Evolutionary conservation across 2,329 filamentous ascomycete genomes (phyloP).

Genomic region (Exophiala phaeomuriformis): DNA sequence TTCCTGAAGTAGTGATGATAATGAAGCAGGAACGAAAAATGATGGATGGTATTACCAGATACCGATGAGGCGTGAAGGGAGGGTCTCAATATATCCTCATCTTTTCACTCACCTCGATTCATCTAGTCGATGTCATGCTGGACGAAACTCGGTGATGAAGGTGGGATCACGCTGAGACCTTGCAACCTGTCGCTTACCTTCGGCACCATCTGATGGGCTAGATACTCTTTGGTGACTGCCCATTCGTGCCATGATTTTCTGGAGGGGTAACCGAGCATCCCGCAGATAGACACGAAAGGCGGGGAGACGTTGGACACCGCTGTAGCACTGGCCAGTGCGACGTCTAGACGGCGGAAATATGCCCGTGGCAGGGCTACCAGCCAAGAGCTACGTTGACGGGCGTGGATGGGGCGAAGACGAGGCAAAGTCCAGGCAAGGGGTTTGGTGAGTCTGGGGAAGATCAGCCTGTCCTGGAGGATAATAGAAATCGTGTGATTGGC

Average conservation of each 20-base stretch:
- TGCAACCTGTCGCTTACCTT: constrained; percentile 6
- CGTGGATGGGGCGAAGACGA: no score
- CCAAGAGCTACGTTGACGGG: background rate
- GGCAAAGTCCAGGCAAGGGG: no score
- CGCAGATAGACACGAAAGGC: background rate
- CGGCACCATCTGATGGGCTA: background rate
- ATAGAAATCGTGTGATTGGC: no score
- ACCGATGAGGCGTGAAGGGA: no score
- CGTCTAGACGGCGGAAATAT: background rate
- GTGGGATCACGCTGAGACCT: background rate
- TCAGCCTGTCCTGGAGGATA: no score
- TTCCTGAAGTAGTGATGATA: no score
- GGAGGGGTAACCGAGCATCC: background rate
- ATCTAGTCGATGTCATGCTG: background rate
- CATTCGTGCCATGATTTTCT: no score
- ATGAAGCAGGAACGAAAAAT: no score
- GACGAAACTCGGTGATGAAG: constrained; percentile 7
- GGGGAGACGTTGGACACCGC: background rate
- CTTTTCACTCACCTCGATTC: background rate
- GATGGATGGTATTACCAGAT: no score
- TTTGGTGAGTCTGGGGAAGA: no score
- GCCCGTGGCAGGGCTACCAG: background rate
- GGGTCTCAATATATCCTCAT: constrained; percentile 3
- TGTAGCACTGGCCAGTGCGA: background rate
- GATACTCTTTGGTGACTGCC: no score